phyloP scores from a whole-genome alignment of 148 eudicot species.

The Camellia japonica region DNA sequence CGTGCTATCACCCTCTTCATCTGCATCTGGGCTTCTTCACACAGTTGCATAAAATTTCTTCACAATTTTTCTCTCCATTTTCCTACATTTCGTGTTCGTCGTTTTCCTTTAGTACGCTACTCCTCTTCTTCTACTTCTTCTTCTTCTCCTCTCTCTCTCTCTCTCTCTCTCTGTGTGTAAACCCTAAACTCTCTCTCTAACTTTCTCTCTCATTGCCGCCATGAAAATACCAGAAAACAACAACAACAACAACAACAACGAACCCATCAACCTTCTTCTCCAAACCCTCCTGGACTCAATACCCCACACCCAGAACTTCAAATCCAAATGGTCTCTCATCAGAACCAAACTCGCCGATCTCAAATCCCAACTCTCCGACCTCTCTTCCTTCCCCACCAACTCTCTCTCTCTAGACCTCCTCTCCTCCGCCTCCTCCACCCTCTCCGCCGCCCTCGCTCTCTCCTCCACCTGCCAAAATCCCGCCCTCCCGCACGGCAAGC shows the following conservation, averaged over 20 bases:
- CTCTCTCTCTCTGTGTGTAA: too few species aligned
- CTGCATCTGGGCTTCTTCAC: too few species aligned
- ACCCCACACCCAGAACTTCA: conserved; percentile 47
- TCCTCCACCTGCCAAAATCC: conserved; percentile 36
- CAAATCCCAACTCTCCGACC: conserved; percentile 41
- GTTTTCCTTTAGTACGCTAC: background rate
- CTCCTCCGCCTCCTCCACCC: conserved; percentile 41
- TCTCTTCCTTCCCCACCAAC: conserved; percentile 22
- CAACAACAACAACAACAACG: background rate
- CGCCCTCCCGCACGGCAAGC: conserved; percentile 50
- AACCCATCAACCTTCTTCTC: conserved; percentile 29
- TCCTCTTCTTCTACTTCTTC: background rate
- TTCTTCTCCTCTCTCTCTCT: background rate
- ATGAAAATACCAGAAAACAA: conserved; percentile 35
- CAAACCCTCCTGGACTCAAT: conserved; percentile 40
- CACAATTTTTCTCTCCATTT: too few species aligned
- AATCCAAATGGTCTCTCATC: conserved; percentile 64
- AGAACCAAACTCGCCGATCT: conserved; percentile 52
- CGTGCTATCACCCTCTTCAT: too few species aligned
- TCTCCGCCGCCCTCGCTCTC: conserved; percentile 46
- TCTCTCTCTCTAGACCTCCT: conserved; percentile 47
- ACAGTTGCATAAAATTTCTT: too few species aligned
- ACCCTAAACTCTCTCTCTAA: conserved; percentile 3
- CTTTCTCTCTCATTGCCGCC: conserved; percentile 17
- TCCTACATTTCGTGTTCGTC: too few species aligned